Conservation (phyloP, 805 yeast species). For the Ogataea allantospora region DNA sequence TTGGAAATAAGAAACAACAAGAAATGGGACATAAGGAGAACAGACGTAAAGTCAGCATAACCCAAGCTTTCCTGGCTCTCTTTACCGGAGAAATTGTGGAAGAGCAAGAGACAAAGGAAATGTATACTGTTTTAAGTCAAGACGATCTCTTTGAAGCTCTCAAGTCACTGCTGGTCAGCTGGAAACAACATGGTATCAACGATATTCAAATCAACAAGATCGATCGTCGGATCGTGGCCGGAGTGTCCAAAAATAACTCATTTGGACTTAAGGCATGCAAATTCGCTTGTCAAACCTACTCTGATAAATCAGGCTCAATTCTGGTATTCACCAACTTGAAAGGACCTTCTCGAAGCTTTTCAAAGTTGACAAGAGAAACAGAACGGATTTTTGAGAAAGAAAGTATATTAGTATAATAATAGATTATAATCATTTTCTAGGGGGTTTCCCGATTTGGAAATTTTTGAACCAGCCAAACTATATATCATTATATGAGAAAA, state of each 20-base stretch:
- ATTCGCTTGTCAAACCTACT: slow-evolving; percentile 52
- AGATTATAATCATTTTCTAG: slow-evolving; percentile 1
- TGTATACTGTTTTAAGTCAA: slow-evolving; percentile 37
- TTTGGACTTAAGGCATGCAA: slow-evolving; percentile 62
- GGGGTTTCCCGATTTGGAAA: slow-evolving; percentile 15
- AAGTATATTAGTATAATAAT: slow-evolving; percentile 44
- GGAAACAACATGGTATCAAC: slow-evolving; percentile 71
- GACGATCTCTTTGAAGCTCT: slow-evolving; percentile 65
- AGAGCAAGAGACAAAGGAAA: slow-evolving; percentile 33
- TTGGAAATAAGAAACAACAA: slow-evolving; percentile 41
- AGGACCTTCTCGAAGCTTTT: slow-evolving; percentile 64
- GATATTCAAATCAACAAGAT: slow-evolving; percentile 47
- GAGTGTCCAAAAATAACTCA: slow-evolving; percentile 58
- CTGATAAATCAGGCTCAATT: slow-evolving; percentile 39
- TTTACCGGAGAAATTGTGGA: slow-evolving; percentile 30
- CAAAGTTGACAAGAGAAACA: slow-evolving; percentile 58
- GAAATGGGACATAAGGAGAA: slow-evolving; percentile 8
- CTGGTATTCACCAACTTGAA: slow-evolving; percentile 59
- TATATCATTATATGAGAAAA: background rate
- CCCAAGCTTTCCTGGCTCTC: slow-evolving; percentile 40
- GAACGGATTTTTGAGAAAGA: slow-evolving; percentile 65
- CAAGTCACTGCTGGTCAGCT: slow-evolving; percentile 57
- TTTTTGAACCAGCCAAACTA: slow-evolving; percentile 14
- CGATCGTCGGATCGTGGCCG: slow-evolving; percentile 52
- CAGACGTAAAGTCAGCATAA: slow-evolving; percentile 24